Evolutionary conservation across 768 basidiomycete genomes (phyloP), one percentile per base, ranked within the genome.

Genomic region (Tremella mesenterica): DNA sequence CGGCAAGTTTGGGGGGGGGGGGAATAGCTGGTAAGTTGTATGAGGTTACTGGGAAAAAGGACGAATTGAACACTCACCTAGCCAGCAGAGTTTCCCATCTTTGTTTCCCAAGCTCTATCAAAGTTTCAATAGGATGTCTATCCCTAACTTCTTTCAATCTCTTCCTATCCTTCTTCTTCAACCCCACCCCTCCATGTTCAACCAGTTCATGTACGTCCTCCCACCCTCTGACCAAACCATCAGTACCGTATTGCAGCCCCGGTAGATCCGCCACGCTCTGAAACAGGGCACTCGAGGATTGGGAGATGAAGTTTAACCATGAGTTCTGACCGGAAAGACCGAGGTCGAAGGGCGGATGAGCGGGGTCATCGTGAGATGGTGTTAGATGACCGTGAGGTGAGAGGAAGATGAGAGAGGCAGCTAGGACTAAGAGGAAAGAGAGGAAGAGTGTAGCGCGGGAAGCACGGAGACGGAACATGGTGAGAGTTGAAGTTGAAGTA

Each of bases 151-250:
- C 44, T 48, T 60, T 39, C 18, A 61, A 31, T 44, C 51, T 53
- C 44, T 58, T 49, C 47, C 46, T 53, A 20, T 58, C 59, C 50
- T 59, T 61, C 53, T 58, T 53, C 27, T 52, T 50, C 34, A 59
- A 25, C 13, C 46, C 44, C 21, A 48, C 46, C 39, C 48, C 52
- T 23, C 38, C 38, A 41, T 41, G 38, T 27, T 58, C 56, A 49
- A 60, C 16, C 21, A 60, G 8, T 6, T 62, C 58, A 45, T 63
- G 59, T 4, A 64, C 46, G 26, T 33, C 38, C 28, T 70, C 63
- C 66, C 66, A 71, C 31, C 69, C 69, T 31, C 63, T 50, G 13
- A 67, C 53, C 21, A 67, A 43, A 1, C 67, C 65, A 45, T 69
- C 65, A 13, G 33, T 44, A 8, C 31, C 33, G 27, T 50, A 52